Percentiles rank a stretch among this genome's conserved stretches.
Conservation (phyloP, 192 early-diverging fungal genomes). For the Coemansia sp. region DNA sequence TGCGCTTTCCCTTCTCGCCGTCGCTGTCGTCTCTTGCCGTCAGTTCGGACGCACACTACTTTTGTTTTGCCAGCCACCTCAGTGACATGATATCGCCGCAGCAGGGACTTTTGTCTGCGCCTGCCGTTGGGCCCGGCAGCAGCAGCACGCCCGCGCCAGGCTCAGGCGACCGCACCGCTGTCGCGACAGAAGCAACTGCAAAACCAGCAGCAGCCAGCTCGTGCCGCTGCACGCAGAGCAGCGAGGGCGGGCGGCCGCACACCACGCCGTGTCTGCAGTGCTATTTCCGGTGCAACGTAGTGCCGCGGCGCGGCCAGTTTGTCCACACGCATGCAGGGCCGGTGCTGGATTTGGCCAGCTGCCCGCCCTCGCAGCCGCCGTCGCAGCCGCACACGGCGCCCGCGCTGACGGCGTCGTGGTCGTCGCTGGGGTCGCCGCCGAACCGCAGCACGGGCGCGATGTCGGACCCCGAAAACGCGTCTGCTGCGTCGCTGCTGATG, state of each 20-base stretch:
- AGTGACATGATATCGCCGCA: constrained; percentile 14
- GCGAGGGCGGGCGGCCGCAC: neutral
- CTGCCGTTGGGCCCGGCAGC: neutral
- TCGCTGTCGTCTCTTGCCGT: constrained; percentile 34
- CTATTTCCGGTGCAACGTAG: constrained; percentile 11
- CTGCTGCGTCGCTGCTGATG: constrained; percentile 21
- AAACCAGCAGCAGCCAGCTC: neutral
- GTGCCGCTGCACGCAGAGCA: neutral
- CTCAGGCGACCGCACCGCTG: neutral
- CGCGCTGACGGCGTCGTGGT: constrained; percentile 7
- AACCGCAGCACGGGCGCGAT: constrained; percentile 4
- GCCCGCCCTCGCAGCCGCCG: constrained; percentile 4
- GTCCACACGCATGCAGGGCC: constrained; percentile 47
- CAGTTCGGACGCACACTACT: constrained; percentile 9
- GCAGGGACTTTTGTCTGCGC: neutral
- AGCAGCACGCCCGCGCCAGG: too few relatives aligned
- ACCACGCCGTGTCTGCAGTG: constrained; percentile 22
- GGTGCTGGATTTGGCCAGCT: constrained; percentile 24
- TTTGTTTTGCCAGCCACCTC: constrained; percentile 15
- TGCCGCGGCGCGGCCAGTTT: constrained; percentile 29
- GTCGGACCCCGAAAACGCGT: constrained; percentile 16
- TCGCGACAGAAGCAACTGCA: too few relatives aligned
- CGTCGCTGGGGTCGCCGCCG: constrained; percentile 6
- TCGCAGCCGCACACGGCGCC: constrained; percentile 4
- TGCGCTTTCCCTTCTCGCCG: constrained; percentile 39